These are phyloP conservation scores for Solanum aculeatissimum DNA, from an alignment of 305 asterid species.

Conservation along the genomic window DNA sequence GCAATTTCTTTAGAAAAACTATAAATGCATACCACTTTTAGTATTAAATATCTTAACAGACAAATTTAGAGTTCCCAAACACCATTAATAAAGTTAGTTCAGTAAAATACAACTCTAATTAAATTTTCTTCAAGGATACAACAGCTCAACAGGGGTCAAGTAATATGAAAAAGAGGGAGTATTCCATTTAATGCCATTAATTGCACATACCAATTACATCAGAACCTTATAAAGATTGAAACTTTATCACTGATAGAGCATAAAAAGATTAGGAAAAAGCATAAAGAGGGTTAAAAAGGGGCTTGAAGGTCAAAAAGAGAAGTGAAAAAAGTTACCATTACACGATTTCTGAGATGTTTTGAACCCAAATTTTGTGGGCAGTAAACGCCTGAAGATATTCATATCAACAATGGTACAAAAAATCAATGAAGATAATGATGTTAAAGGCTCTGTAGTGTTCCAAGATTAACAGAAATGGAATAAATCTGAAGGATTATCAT, in stretches of 20 bases:
- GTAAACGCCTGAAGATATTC: slow-evolving; percentile 5
- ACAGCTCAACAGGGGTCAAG: no score
- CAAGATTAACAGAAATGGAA: background rate
- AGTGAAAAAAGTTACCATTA: slow-evolving; percentile 24
- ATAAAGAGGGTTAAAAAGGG: background rate
- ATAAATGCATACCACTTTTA: background rate
- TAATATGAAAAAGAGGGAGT: no score
- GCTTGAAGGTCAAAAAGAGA: background rate
- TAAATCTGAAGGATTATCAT: background rate
- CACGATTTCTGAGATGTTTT: background rate
- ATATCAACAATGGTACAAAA: background rate
- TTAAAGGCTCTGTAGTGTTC: background rate
- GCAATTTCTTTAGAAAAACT: background rate
- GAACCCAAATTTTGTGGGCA: background rate
- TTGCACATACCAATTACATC: background rate
- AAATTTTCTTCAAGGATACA: no score
- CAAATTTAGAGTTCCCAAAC: no score
- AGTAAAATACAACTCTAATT: no score
- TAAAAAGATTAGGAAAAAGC: background rate
- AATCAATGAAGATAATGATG: background rate
- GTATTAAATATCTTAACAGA: no score
- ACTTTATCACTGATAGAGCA: background rate
- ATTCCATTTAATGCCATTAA: background rate
- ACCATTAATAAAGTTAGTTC: no score
- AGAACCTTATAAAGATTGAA: background rate